Conservation (phyloP, 163 green algal species). For the Scenedesmus sp. region DNA sequence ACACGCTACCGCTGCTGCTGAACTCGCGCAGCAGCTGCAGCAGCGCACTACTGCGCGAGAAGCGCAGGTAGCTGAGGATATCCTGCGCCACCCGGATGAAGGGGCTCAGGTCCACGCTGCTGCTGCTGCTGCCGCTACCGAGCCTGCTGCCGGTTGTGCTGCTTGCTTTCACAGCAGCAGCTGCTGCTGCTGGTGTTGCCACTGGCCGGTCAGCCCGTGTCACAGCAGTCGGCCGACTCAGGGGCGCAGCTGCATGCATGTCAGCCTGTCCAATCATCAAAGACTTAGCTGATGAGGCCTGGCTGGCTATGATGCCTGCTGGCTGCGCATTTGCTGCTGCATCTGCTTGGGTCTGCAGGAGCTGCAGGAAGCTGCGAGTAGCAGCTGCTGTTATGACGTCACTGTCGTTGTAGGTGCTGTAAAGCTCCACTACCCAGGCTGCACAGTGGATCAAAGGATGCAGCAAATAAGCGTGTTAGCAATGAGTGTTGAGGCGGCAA, state of each 20-base stretch:
- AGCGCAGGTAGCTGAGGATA: constrained; percentile 12
- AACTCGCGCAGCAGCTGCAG: constrained; percentile 15
- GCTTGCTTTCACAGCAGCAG: neutral
- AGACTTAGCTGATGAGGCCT: neutral
- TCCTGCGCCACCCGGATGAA: neutral
- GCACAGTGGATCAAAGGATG: neutral
- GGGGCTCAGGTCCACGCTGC: neutral
- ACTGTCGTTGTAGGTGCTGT: neutral
- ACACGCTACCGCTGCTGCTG: neutral
- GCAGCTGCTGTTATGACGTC: neutral
- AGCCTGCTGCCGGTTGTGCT: neutral
- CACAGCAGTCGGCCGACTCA: too few species aligned
- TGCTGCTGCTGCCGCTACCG: neutral
- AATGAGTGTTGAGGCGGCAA: neutral
- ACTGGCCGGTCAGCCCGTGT: neutral
- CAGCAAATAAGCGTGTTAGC: neutral
- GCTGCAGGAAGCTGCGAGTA: neutral
- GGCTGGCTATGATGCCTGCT: neutral
- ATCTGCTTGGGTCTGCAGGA: neutral
- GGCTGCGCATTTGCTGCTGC: neutral
- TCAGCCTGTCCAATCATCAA: neutral
- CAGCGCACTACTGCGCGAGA: neutral
- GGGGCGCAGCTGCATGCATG: neutral
- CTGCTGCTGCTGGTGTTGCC: neutral
- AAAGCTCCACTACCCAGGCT: neutral